These are phyloP conservation scores for Aspergillus ibericus DNA, from an alignment of 2,329 filamentous ascomycete species.

Conservation along the genomic window DNA sequence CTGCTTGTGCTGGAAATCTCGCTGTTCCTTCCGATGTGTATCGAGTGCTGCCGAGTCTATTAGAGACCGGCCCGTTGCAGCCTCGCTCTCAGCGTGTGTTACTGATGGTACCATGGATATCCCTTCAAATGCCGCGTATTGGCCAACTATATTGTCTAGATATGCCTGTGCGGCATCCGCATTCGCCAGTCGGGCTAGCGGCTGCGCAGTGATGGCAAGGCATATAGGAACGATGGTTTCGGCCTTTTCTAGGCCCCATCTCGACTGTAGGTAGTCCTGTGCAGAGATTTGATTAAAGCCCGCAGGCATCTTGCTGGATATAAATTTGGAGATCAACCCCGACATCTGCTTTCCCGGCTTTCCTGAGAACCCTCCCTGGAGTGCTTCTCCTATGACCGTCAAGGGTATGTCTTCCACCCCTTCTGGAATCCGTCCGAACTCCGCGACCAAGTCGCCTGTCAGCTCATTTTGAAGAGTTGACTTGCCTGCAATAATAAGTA, in stretches of 20 bases:
- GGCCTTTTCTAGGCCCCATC: constrained; percentile 29
- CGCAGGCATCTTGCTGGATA: constrained; percentile 33
- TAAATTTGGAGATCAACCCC: constrained; percentile 28
- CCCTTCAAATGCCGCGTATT: constrained; percentile 18
- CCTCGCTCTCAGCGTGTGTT: neutral
- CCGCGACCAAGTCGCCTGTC: constrained; percentile 43
- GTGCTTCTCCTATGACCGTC: constrained; percentile 28
- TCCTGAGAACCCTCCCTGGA: constrained; percentile 33
- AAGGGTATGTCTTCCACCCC: constrained; percentile 42
- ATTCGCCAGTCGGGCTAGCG: constrained; percentile 18
- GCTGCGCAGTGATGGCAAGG: constrained; percentile 26
- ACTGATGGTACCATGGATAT: constrained; percentile 8
- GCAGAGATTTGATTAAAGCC: constrained; percentile 24
- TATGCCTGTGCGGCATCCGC: constrained; percentile 20
- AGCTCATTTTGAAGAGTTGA: constrained; percentile 50
- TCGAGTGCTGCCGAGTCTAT: constrained; percentile 5
- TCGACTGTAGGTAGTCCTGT: constrained; percentile 22
- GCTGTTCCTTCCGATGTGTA: constrained; percentile 4
- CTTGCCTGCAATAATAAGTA: constrained; percentile 27
- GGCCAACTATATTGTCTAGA: constrained; percentile 22
- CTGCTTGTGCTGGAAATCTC: constrained; percentile 10
- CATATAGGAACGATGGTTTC: constrained; percentile 21
- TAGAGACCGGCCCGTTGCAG: neutral
- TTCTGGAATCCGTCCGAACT: constrained; percentile 45
- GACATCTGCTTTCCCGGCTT: constrained; percentile 33